Evolutionary conservation across 345 rosid species (phyloP).

Genomic region (Camelina neglecta): DNA sequence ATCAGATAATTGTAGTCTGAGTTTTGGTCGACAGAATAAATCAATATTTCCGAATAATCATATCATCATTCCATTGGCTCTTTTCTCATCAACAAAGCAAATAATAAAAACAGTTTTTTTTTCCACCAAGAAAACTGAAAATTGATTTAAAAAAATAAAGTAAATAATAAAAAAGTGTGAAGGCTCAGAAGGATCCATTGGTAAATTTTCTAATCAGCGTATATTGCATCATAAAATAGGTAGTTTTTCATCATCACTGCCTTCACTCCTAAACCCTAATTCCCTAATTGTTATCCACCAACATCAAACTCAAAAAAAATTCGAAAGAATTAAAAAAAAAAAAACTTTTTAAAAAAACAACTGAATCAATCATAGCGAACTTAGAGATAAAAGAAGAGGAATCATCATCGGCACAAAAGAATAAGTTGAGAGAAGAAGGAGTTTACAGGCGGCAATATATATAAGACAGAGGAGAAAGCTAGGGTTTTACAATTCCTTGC

Average conservation of each 20-base stretch:
- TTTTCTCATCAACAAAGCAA: background rate
- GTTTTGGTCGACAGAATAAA: slow-evolving; percentile 57
- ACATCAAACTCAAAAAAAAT: background rate
- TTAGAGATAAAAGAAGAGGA: background rate
- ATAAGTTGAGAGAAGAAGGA: background rate
- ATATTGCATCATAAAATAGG: slow-evolving; percentile 42
- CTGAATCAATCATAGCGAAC: too few relatives aligned
- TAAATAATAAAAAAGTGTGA: background rate
- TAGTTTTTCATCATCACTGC: slow-evolving; percentile 48
- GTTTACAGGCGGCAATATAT: slow-evolving; percentile 2
- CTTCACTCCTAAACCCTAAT: slow-evolving; percentile 15
- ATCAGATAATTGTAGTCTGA: slow-evolving; percentile 96
- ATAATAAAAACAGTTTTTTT: too few relatives aligned
- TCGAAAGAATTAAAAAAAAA: background rate
- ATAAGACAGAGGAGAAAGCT: slow-evolving; percentile 28
- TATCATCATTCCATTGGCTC: slow-evolving; percentile 41
- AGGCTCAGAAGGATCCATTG: slow-evolving; percentile 55
- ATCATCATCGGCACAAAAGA: background rate
- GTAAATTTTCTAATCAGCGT: slow-evolving; percentile 43
- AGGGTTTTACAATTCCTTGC: slow-evolving; percentile 26
- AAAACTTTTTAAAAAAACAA: background rate
- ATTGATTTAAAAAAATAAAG: too few relatives aligned
- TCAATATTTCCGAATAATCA: slow-evolving; percentile 43
- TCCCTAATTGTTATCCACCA: too few relatives aligned
- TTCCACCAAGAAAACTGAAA: background rate